Evolutionary conservation across 805 yeast genomes (phyloP).

Genomic region (Starmerella gropengiesseri): DNA sequence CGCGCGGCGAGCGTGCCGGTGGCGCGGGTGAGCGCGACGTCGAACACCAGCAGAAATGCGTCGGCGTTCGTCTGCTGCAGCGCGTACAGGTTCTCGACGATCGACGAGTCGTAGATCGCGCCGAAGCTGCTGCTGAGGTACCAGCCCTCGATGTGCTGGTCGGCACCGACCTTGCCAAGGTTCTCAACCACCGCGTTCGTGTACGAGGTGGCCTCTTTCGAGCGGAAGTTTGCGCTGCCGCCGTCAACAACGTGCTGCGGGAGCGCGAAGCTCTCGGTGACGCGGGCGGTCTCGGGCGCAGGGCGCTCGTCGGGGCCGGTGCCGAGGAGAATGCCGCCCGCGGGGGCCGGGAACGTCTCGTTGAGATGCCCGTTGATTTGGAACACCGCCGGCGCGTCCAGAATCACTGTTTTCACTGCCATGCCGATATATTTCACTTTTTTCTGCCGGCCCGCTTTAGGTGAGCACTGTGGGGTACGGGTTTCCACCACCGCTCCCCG

Average conservation of each 20-base stretch:
- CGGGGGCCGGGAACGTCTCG: conserved; percentile 22
- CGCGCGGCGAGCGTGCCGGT: conserved; percentile 52
- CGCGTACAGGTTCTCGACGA: conserved; percentile 58
- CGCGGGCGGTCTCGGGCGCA: conserved; percentile 13
- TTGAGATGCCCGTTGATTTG: conserved; percentile 24
- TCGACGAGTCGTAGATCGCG: conserved; percentile 48
- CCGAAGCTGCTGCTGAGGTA: conserved; percentile 63
- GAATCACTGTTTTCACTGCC: conserved; percentile 16
- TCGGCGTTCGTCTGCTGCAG: conserved; percentile 48
- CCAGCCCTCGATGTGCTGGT: conserved; percentile 70
- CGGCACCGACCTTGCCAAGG: conserved; percentile 51
- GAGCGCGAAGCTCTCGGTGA: conserved; percentile 45
- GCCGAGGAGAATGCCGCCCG: conserved; percentile 26
- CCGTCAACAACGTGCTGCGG: conserved; percentile 47
- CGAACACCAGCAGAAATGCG: conserved; percentile 48
- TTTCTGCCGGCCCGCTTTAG: no score
- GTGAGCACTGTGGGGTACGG: no score
- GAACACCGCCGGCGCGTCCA: conserved; percentile 24
- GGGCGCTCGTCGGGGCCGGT: conserved; percentile 18
- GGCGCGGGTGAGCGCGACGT: conserved; percentile 48
- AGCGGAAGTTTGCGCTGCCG: conserved; percentile 49
- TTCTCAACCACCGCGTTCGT: conserved; percentile 56
- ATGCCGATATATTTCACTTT: conserved; percentile 1
- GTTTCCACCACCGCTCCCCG: no score
- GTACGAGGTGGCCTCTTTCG: conserved; percentile 53